Evolutionary conservation across 345 rosid genomes (phyloP).

Genomic region (Durio zibethinus): DNA sequence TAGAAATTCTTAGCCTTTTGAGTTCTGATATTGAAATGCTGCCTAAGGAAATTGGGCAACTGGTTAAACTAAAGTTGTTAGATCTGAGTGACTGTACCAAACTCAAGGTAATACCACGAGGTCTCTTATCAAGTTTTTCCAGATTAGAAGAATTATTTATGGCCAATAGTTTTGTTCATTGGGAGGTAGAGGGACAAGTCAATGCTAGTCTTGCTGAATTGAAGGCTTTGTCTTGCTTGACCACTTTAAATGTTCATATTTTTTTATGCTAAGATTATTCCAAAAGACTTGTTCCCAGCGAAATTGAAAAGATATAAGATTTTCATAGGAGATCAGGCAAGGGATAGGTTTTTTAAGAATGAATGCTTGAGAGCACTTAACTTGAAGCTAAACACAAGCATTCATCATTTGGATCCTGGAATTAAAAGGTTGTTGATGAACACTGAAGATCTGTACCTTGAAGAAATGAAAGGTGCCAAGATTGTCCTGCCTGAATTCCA

Average conservation of each 20-base stretch:
- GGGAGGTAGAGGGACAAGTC: conserved; percentile 11
- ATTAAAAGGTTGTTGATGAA: background rate
- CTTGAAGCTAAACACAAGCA: background rate
- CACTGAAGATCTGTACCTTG: background rate
- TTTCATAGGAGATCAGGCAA: background rate
- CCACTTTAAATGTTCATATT: conserved; percentile 2
- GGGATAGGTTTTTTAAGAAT: no score
- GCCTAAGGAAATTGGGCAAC: conserved; percentile 19
- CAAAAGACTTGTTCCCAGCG: background rate
- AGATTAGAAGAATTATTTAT: conserved; percentile 27
- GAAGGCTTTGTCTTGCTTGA: conserved; percentile 12
- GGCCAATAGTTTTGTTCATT: background rate
- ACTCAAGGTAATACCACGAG: conserved; percentile 3
- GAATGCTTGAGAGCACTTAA: background rate
- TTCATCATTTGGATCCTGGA: background rate
- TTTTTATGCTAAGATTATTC: background rate
- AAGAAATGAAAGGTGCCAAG: background rate
- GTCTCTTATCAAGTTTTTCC: conserved; percentile 9
- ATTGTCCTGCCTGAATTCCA: background rate
- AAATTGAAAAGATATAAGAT: background rate
- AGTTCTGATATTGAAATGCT: background rate
- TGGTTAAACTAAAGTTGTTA: conserved; percentile 11
- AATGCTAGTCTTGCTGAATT: conserved; percentile 24
- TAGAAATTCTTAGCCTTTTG: conserved; percentile 11
- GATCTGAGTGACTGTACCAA: background rate